These are phyloP conservation scores for Penicillium sp. DNA, from an alignment of 2,329 filamentous ascomycete genomes.

Conservation along the genomic window DNA sequence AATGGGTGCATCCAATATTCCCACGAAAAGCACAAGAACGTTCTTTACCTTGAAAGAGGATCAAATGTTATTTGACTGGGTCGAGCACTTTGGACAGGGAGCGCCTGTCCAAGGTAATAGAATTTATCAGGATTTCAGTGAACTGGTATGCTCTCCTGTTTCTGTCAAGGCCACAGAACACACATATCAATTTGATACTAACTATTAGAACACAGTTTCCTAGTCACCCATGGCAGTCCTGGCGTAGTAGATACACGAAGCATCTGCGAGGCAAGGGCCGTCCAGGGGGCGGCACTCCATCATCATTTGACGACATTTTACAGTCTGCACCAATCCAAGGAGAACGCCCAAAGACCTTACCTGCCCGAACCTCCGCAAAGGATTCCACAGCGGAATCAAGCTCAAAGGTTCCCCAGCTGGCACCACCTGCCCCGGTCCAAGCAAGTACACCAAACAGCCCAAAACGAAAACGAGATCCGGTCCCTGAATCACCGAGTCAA, in stretches of 20 bases:
- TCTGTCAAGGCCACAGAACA: not conserved
- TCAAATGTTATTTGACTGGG: conserved; percentile 46
- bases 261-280: conserved; percentile 37
- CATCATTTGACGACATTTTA: not conserved
- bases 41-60: conserved; percentile 48
- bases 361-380: not conserved
- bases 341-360: conserved; percentile 9
- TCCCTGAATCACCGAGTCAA: not conserved
- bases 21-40: conserved; percentile 33
- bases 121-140: conserved; percentile 48
- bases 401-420: not conserved
- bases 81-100: conserved; percentile 39
- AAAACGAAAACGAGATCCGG: conserved; percentile 28
- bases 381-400: not conserved
- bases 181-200: not conserved
- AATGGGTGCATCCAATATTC: conserved; percentile 43
- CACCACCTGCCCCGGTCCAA: not conserved
- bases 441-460: conserved; percentile 1
- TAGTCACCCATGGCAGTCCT: conserved; percentile 51
- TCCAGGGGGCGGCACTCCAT: conserved; percentile 30
- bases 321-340: not conserved
- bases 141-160: conserved; percentile 30
- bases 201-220: conserved; percentile 36
- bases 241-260: conserved; percentile 50
- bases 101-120: conserved; percentile 42